phyloP scores from a whole-genome alignment of 257 asterid species.

The Solanum bulbocastanum region DNA sequence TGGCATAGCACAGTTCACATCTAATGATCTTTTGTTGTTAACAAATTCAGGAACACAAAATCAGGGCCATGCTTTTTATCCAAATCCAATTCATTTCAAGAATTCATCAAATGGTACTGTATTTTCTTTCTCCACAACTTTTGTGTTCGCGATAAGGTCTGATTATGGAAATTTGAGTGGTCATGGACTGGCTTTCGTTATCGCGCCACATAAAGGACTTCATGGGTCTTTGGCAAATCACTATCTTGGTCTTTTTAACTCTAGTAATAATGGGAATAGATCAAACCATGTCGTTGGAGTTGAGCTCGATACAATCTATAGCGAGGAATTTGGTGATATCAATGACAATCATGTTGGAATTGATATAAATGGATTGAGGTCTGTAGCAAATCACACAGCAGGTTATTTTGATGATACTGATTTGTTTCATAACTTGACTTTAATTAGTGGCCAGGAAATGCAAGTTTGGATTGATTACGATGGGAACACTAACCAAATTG shows the following conservation, averaged over 20 bases:
- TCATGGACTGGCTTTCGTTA: slow-evolving; percentile 46
- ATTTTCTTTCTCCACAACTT: slow-evolving; percentile 47
- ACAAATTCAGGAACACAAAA: slow-evolving; percentile 27
- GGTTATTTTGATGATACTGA: slow-evolving; percentile 23
- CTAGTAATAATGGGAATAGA: slow-evolving; percentile 21
- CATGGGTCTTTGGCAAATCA: slow-evolving; percentile 21
- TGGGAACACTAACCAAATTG: slow-evolving; percentile 1
- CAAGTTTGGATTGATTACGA: slow-evolving; percentile 55
- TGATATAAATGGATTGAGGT: slow-evolving; percentile 33
- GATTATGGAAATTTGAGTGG: slow-evolving; percentile 29
- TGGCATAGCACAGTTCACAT: slow-evolving; percentile 34
- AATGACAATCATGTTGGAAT: slow-evolving; percentile 53
- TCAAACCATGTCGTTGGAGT: slow-evolving; percentile 46
- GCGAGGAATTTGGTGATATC: slow-evolving; percentile 25
- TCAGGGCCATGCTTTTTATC: slow-evolving; percentile 46
- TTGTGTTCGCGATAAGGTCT: slow-evolving; percentile 44
- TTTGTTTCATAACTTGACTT: slow-evolving; percentile 20
- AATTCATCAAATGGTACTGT: slow-evolving; percentile 14
- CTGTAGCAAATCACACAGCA: slow-evolving; percentile 14
- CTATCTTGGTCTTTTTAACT: slow-evolving; percentile 51
- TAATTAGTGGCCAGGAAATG: slow-evolving; percentile 28
- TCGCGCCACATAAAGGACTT: slow-evolving; percentile 36
- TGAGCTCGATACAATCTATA: slow-evolving; percentile 50
- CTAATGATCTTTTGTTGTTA: slow-evolving; percentile 35
- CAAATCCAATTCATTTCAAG: slow-evolving; percentile 37